phyloP scores from a whole-genome alignment of 176 grass and related monocot species.

The Dendrocalamus sinicus region DNA sequence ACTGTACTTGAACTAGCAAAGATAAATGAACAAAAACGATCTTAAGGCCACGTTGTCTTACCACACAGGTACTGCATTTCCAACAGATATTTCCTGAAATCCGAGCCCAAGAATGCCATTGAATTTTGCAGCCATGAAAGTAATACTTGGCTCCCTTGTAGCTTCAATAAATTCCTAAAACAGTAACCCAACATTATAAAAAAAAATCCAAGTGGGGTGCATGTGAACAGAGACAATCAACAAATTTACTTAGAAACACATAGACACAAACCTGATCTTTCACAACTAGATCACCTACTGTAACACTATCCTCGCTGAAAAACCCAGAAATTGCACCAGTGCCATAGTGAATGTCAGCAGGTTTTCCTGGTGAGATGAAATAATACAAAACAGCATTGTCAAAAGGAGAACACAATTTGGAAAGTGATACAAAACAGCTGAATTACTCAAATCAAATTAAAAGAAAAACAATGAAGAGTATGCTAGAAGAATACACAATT shows the following conservation, averaged over 20 bases:
- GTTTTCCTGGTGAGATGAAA: slow-evolving; percentile 59
- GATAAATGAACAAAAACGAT: background rate
- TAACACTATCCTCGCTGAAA: slow-evolving; percentile 80
- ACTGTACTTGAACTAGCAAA: background rate
- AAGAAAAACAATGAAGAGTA: background rate
- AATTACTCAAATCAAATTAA: background rate
- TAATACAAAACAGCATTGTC: slow-evolving; percentile 36
- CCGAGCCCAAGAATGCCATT: slow-evolving; percentile 98
- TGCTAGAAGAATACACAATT: background rate
- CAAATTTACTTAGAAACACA: slow-evolving; percentile 6
- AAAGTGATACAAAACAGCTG: background rate
- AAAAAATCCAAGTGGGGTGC: background rate
- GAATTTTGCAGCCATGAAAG: slow-evolving; percentile 88
- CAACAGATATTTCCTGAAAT: slow-evolving; percentile 95
- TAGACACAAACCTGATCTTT: slow-evolving; percentile 65
- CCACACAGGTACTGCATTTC: slow-evolving; percentile 78
- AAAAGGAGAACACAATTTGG: background rate
- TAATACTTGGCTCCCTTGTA: slow-evolving; percentile 79
- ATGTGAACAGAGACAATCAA: slow-evolving; percentile 15
- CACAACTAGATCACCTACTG: slow-evolving; percentile 70
- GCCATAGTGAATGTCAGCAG: slow-evolving; percentile 88
- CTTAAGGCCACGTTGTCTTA: slow-evolving; percentile 38
- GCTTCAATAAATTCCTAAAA: slow-evolving; percentile 94
- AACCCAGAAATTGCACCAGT: slow-evolving; percentile 87
- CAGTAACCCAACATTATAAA: background rate